Conservation (phyloP, 345 rosid genomes). For the Balakata baccata region DNA sequence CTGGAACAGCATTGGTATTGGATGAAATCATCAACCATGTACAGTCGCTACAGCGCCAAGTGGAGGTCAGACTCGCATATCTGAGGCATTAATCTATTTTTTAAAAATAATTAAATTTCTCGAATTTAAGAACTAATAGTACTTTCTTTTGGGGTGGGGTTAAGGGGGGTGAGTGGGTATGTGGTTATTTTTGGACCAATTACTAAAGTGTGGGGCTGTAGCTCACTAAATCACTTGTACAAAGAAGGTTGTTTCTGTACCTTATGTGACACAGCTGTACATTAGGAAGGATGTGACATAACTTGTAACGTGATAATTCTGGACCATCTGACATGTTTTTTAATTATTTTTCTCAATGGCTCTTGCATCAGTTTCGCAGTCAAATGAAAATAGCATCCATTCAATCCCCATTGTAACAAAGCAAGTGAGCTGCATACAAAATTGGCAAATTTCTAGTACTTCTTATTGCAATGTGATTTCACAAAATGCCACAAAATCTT, state of each 20-base stretch:
- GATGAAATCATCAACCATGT: slow-evolving; percentile 98
- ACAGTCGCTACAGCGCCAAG: slow-evolving; percentile 85
- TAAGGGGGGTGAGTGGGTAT: not conserved
- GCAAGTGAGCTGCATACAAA: not conserved
- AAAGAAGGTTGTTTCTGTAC: not conserved
- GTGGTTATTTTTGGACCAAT: not conserved
- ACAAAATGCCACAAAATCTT: not conserved
- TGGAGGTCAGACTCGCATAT: slow-evolving; percentile 69
- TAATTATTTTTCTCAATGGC: not conserved
- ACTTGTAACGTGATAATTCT: not conserved
- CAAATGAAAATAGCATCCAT: not conserved
- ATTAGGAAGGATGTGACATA: slow-evolving; percentile 1
- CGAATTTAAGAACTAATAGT: not conserved
- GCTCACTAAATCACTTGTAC: not conserved
- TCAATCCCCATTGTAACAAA: not conserved
- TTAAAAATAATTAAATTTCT: not conserved
- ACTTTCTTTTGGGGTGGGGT: not conserved
- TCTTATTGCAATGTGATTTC: not conserved
- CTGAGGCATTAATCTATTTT: not conserved
- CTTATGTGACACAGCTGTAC: slow-evolving; percentile 1
- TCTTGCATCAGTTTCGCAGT: not conserved
- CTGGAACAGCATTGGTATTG: slow-evolving; percentile 89
- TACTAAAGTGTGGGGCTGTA: not conserved
- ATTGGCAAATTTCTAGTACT: not conserved
- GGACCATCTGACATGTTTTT: not conserved